Base-by-base conservation (phyloP, 768 basidiomycete species). In the Ramaria sp. region DNA sequence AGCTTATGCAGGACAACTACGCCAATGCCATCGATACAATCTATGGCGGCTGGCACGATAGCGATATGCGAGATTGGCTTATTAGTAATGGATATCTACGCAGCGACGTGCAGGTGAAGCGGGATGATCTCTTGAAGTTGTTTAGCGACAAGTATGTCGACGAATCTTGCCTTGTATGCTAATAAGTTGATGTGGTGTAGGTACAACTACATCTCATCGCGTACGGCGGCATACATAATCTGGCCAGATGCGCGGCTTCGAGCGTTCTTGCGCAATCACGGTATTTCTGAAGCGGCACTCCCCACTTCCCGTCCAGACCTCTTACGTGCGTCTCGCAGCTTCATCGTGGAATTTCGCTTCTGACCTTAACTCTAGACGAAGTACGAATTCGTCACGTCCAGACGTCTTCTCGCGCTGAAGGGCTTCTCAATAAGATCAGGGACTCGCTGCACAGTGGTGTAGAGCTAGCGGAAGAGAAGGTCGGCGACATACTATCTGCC, bases 231-330 rank as follows among this genome's bases (percentile, higher is more conserved):
- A 2, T 96, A 95, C 69, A 72, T 94, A 48, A 76, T 78, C 9
- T 98, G 95, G 95, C 88, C 90, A 12, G 94, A 97, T 63, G 88
- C 93, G 3, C 78, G 94, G 30, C 80, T 98, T 25, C 83, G 93
- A 44, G 91, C 87, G 1, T 96, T 88, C 68, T 77, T 97, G 18
- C 78, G 91, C 42, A 80, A 87, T 62, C 77, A 79, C 59, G 86
- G 85, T 48, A 62, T 95, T 27, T 71, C 76, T 58, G 90, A 94
- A 61, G 74, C 74, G n/a, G 71, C 73, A 48, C 72, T 88, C 39
- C 83, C 85, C 0, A 77, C 73, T 1, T 65, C 62, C 3, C 79
- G 92, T 34, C 80, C 88, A 0, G 83, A 83, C n/a, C 77, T 96
- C 18, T 75, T 98, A 32, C 88, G 86, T 85, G 62, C 37, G 73